phyloP scores from a whole-genome alignment of 2,329 filamentous ascomycete species.

The Cladobotryum mycophilum region DNA sequence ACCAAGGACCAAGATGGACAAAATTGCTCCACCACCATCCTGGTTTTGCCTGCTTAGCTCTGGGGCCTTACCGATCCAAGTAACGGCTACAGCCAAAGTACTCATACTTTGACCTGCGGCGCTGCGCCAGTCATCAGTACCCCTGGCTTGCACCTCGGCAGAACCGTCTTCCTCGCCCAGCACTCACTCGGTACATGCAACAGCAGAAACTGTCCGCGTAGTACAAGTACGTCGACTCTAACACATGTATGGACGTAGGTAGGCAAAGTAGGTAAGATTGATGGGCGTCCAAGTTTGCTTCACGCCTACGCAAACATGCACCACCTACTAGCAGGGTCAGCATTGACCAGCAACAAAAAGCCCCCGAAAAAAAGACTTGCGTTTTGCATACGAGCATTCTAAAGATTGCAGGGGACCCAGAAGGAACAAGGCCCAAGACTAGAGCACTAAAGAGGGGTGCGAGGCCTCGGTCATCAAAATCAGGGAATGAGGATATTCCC shows the following conservation, averaged over 20 bases:
- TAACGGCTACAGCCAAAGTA: slow-evolving; percentile 6
- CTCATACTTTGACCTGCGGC: slow-evolving; percentile 4
- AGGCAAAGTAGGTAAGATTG: slow-evolving; percentile 5
- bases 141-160: slow-evolving; percentile 14
- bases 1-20: slow-evolving; percentile 6
- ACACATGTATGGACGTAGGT: background rate
- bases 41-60: slow-evolving; percentile 6
- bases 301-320: slow-evolving; percentile 1
- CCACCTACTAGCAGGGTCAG: slow-evolving; percentile 10
- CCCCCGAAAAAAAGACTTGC: slow-evolving; percentile 4
- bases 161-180: slow-evolving; percentile 14
- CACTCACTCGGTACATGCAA: slow-evolving; percentile 12
- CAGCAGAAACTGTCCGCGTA: background rate
- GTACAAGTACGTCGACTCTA: no score
- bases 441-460: slow-evolving; percentile 1
- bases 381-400: slow-evolving; percentile 1
- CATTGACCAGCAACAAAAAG: slow-evolving; percentile 11
- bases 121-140: slow-evolving; percentile 11
- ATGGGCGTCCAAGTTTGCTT: slow-evolving; percentile 9
- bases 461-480: background rate
- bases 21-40: slow-evolving; percentile 9
- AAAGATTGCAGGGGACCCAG: slow-evolving; percentile 2
- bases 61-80: slow-evolving; percentile 13
- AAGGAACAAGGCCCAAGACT: background rate
- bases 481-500: background rate